Percentiles rank a stretch among this genome's conserved stretches.
These are phyloP conservation scores for Xylaria polymorpha DNA, from an alignment of 2,329 filamentous ascomycete genomes.

Conservation along the genomic window DNA sequence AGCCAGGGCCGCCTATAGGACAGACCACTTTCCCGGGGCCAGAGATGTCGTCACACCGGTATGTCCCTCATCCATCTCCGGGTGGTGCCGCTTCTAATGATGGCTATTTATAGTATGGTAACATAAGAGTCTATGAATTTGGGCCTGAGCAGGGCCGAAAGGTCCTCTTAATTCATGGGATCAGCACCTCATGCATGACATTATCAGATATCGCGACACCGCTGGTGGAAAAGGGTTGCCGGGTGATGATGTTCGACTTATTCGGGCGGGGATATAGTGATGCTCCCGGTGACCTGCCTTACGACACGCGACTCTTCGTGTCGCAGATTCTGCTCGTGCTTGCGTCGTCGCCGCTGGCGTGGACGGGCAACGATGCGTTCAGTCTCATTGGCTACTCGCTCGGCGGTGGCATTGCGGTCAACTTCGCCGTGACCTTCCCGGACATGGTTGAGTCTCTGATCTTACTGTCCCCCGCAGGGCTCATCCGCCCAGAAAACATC, in stretches of 20 bases:
- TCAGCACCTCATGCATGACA: slow-evolving; percentile 83
- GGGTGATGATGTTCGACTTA: slow-evolving; percentile 84
- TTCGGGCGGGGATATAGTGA: slow-evolving; percentile 77
- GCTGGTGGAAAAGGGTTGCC: slow-evolving; percentile 75
- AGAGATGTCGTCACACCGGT: slow-evolving; percentile 78
- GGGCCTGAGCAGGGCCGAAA: slow-evolving; percentile 79
- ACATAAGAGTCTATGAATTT: slow-evolving; percentile 83
- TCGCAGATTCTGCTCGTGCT: slow-evolving; percentile 78
- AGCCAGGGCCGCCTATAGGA: slow-evolving; percentile 65
- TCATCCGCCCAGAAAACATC: slow-evolving; percentile 70
- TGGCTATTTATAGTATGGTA: slow-evolving; percentile 68
- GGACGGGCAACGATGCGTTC: slow-evolving; percentile 70
- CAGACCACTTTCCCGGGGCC: slow-evolving; percentile 76
- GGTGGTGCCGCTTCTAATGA: slow-evolving; percentile 6
- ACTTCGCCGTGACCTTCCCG: slow-evolving; percentile 80
- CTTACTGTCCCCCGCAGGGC: slow-evolving; percentile 81
- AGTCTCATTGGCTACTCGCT: slow-evolving; percentile 83
- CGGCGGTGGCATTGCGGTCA: slow-evolving; percentile 80
- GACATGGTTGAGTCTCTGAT: slow-evolving; percentile 75
- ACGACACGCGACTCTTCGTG: slow-evolving; percentile 79
- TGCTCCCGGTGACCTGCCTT: slow-evolving; percentile 72
- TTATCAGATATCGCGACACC: slow-evolving; percentile 73
- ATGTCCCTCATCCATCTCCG: slow-evolving; percentile 40
- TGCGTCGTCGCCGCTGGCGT: slow-evolving; percentile 74
- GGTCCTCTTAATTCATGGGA: slow-evolving; percentile 83